phyloP scores from a whole-genome alignment of 2,329 filamentous ascomycete genomes.

The Xylaria sp. region DNA sequence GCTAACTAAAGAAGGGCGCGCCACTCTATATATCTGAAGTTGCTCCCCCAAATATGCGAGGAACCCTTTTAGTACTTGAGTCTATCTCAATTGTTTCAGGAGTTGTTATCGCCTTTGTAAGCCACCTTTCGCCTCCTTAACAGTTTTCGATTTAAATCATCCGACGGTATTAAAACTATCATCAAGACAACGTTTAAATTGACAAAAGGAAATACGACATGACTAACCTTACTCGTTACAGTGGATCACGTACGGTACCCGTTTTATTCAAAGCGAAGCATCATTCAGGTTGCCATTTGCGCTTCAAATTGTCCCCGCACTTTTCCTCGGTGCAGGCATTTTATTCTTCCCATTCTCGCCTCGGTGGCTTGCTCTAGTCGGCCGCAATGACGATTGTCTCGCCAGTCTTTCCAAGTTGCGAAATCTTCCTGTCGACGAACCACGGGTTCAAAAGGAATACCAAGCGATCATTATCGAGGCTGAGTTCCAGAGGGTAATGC shows the following conservation, averaged over 20 bases:
- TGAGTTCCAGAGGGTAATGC: conserved; percentile 60
- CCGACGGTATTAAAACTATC: no score
- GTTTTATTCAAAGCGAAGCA: conserved; percentile 52
- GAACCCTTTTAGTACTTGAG: conserved; percentile 36
- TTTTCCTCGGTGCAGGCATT: conserved; percentile 49
- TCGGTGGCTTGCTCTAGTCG: conserved; percentile 61
- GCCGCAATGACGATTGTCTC: conserved; percentile 61
- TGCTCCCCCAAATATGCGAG: conserved; percentile 40
- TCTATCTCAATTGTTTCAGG: conserved; percentile 47
- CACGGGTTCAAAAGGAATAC: conserved; percentile 55
- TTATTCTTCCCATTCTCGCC: conserved; percentile 64
- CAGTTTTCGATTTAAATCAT: no score
- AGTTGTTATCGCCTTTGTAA: conserved; percentile 43
- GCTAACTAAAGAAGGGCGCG: conserved; percentile 18
- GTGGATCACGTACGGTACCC: conserved; percentile 46
- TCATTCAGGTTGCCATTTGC: conserved; percentile 48
- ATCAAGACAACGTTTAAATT: no score
- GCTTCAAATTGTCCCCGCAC: conserved; percentile 46
- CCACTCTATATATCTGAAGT: conserved; percentile 46
- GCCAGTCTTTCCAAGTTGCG: conserved; percentile 60
- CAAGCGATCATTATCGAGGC: conserved; percentile 62
- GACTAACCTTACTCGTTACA: neutral
- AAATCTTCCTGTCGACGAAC: conserved; percentile 59
- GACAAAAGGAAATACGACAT: no score
- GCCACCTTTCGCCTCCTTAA: neutral